Evolutionary conservation across 305 asterid genomes (phyloP).

Genomic region (Fraxinus xanthoxyloides): DNA sequence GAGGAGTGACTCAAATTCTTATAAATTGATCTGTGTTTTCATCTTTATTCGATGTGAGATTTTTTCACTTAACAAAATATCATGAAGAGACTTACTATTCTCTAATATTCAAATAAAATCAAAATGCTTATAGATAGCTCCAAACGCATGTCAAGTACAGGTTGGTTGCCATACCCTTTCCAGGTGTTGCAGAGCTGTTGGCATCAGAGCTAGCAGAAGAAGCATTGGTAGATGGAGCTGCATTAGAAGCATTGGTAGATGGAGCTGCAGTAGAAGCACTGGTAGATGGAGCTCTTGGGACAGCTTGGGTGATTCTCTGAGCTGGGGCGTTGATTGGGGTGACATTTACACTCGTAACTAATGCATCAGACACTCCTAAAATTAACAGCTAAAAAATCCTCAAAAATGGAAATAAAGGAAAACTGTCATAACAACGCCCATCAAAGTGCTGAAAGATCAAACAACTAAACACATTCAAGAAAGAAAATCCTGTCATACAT

Average conservation of each 20-base stretch:
- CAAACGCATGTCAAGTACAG: neutral
- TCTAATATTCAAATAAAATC: neutral
- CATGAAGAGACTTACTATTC: neutral
- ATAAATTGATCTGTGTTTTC: too few species aligned
- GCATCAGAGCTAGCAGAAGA: constrained; percentile 31
- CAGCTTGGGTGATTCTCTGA: constrained; percentile 46
- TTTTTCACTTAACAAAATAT: neutral
- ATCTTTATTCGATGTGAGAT: too few species aligned
- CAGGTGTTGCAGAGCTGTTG: constrained; percentile 50
- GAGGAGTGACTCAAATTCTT: too few species aligned
- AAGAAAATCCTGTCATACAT: neutral
- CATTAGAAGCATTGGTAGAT: constrained; percentile 38
- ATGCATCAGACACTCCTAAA: neutral
- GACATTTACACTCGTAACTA: constrained; percentile 22
- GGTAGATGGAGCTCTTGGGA: constrained; percentile 49
- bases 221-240: neutral
- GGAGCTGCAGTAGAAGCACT: constrained; percentile 43
- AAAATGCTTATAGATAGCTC: neutral
- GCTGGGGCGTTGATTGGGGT: constrained; percentile 36
- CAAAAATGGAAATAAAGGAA: neutral
- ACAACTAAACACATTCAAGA: neutral
- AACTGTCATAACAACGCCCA: neutral
- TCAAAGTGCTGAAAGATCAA: neutral
- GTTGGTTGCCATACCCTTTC: constrained; percentile 46
- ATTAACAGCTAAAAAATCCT: neutral